Conservation (phyloP, 495 filamentous ascomycete genomes). For the Aspergillus baeticus region DNA sequence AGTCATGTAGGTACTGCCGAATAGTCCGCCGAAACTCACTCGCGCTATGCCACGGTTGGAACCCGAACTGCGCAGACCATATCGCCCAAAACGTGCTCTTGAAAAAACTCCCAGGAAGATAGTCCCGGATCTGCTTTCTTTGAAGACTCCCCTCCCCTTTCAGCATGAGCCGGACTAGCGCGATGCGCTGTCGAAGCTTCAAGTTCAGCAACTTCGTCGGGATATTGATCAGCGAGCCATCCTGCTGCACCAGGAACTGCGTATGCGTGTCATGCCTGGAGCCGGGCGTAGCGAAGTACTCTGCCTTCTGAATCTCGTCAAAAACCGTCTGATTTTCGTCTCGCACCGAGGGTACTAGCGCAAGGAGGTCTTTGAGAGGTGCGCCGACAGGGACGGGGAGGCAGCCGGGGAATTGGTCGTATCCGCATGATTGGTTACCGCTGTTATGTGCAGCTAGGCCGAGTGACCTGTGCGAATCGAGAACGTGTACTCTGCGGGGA, state of each 20-base stretch:
- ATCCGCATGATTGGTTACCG: not conserved
- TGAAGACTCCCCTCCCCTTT: not conserved
- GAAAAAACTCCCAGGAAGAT: not conserved
- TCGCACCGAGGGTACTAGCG: not conserved
- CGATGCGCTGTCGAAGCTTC: not conserved
- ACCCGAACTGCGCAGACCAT: constrained; percentile 3
- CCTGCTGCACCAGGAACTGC: not conserved
- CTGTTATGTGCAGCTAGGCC: not conserved
- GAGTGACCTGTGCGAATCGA: not conserved
- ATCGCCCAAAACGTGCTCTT: constrained; percentile 4
- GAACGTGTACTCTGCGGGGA: not conserved
- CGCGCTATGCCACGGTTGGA: constrained; percentile 5
- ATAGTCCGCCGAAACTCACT: constrained; percentile 1
- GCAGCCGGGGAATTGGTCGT: constrained; percentile 7
- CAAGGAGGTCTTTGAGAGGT: not conserved
- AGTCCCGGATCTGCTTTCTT: not conserved
- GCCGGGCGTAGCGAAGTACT: not conserved
- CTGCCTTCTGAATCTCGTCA: not conserved
- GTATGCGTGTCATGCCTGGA: not conserved
- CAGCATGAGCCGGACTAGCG: not conserved
- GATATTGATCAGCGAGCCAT: not conserved
- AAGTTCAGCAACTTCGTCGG: not conserved
- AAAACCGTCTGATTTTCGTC: not conserved
- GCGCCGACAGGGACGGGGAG: not conserved
- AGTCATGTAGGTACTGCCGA: not conserved